A percentile compares a stretch with the other conserved stretches of the same genome.
phyloP scores from a whole-genome alignment of 768 basidiomycete genomes.

The Trametes cubensis region DNA sequence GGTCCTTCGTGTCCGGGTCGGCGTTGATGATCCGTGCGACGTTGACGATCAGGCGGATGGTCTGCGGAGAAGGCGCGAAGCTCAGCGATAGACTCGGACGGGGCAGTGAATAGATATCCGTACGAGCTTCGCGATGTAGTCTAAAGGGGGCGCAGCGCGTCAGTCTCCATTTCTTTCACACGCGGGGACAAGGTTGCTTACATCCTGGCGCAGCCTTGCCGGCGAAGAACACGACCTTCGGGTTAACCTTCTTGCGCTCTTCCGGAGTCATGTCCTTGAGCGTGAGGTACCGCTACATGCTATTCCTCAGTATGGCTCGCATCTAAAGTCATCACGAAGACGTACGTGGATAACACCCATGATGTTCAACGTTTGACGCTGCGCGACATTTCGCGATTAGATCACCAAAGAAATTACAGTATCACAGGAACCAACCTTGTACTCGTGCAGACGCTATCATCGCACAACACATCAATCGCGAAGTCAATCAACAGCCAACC shows the following conservation, averaged over 20 bases:
- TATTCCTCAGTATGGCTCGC: background rate
- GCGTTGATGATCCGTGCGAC: conserved; percentile 78
- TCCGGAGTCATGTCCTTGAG: conserved; percentile 79
- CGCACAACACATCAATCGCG: conserved; percentile 23
- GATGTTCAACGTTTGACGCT: conserved; percentile 95
- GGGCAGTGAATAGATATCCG: conserved; percentile 13
- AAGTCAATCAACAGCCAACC: background rate
- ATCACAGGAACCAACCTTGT: conserved; percentile 86
- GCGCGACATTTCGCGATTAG: conserved; percentile 1
- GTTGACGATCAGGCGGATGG: conserved; percentile 92
- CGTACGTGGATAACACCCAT: conserved; percentile 84
- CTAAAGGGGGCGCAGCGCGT: conserved; percentile 38
- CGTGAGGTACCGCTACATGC: conserved; percentile 70
- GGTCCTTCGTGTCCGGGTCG: conserved; percentile 86
- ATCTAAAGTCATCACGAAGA: background rate
- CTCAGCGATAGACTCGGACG: background rate
- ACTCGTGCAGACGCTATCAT: conserved; percentile 84
- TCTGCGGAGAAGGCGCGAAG: conserved; percentile 43
- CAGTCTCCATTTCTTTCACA: conserved; percentile 10
- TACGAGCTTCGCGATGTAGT: conserved; percentile 91
- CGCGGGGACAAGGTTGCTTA: conserved; percentile 40
- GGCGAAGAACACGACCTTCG: conserved; percentile 94
- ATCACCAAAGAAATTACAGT: too few species aligned
- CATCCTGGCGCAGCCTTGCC: conserved; percentile 96
- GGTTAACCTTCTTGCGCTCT: conserved; percentile 80